Percentiles rank a stretch among this genome's conserved stretches.
Evolutionary conservation across 2,329 filamentous ascomycete species (phyloP).

Genomic region (Fusarium piperis): DNA sequence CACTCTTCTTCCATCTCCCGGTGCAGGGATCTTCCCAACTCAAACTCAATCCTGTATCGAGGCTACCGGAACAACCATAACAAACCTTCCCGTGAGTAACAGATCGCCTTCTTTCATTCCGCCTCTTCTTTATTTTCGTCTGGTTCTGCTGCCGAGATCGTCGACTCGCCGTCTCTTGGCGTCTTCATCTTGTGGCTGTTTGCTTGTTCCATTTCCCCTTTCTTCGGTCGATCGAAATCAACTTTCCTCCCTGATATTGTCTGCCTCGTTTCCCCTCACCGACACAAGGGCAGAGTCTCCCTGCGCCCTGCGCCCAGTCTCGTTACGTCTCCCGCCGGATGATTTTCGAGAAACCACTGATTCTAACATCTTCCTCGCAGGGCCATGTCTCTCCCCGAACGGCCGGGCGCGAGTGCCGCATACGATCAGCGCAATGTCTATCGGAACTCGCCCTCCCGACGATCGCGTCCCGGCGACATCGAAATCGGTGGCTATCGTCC

Average conservation of each 20-base stretch:
- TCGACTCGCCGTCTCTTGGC: constrained; percentile 19
- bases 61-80: constrained; percentile 39
- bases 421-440: constrained; percentile 72
- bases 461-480: constrained; percentile 72
- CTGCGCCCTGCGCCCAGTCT: constrained; percentile 12
- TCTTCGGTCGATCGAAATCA: constrained; percentile 28
- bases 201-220: constrained; percentile 22
- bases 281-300: constrained; percentile 25
- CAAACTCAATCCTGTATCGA: constrained; percentile 35
- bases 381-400: constrained; percentile 70
- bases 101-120: constrained; percentile 15
- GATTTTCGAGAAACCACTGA: neutral
- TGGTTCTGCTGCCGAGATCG: constrained; percentile 2
- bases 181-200: constrained; percentile 11
- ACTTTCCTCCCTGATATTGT: constrained; percentile 18
- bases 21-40: constrained; percentile 41
- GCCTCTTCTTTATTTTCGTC: constrained; percentile 7
- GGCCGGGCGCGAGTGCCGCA: constrained; percentile 71
- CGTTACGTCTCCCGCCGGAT: constrained; percentile 1
- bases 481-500: constrained; percentile 69
- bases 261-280: constrained; percentile 5
- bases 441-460: constrained; percentile 74
- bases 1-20: constrained; percentile 17
- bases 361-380: constrained; percentile 44
- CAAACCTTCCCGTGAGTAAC: constrained; percentile 39